phyloP scores from a whole-genome alignment of 2,329 filamentous ascomycete species.

The Xylariaceae sp. region DNA sequence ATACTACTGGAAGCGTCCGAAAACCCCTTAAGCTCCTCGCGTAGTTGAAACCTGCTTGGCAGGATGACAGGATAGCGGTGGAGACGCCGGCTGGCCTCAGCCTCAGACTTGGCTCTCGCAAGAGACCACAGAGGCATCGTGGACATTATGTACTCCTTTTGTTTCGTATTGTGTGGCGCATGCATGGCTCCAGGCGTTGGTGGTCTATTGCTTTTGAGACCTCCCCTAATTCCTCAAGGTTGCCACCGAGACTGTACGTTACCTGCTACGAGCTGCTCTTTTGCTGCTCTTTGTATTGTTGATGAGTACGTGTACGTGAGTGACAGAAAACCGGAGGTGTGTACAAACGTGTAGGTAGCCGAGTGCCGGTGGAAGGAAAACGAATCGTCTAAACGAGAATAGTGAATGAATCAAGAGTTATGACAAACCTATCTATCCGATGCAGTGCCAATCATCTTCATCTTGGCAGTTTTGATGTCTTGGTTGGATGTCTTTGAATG shows the following conservation, averaged over 20 bases:
- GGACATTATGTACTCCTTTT: constrained; percentile 1
- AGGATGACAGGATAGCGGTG: not conserved
- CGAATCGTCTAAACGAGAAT: not conserved
- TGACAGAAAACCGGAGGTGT: not conserved
- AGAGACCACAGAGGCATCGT: not conserved
- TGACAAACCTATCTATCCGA: not conserved
- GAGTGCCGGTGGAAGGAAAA: not conserved
- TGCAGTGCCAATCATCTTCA: not conserved
- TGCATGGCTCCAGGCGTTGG: constrained; percentile 22
- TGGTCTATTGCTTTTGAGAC: constrained; percentile 4
- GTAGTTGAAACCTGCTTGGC: not conserved
- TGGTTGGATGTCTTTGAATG: not conserved
- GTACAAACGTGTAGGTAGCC: not conserved
- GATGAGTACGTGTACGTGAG: not conserved
- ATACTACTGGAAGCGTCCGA: constrained; percentile 65
- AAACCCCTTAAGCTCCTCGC: constrained; percentile 45
- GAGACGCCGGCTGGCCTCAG: not conserved
- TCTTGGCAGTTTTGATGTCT: not conserved
- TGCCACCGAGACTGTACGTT: not conserved
- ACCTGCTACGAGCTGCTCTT: not conserved
- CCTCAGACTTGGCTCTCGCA: not conserved
- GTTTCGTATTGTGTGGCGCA: constrained; percentile 17
- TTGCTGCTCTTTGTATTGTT: not conserved
- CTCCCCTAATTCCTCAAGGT: not conserved
- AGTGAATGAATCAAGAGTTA: not conserved